Percentiles rank a stretch among this genome's conserved stretches.
Evolutionary conservation across 106 monocot genomes (phyloP).

Genomic region (Dendrobium officinale): DNA sequence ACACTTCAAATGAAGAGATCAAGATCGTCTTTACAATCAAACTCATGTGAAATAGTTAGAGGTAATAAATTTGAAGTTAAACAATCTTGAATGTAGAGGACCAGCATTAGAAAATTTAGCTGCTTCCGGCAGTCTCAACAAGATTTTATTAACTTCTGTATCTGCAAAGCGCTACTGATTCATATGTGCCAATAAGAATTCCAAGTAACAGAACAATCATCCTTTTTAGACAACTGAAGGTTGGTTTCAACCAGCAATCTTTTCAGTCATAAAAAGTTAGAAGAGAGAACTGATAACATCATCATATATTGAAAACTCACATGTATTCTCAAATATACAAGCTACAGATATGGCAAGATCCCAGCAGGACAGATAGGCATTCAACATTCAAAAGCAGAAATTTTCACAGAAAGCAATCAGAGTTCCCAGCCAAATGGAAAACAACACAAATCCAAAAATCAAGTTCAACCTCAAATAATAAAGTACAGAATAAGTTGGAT

Average conservation of each 20-base stretch:
- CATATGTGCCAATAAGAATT: slow-evolving; percentile 12
- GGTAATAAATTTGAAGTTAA: slow-evolving; percentile 8
- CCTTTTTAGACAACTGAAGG: slow-evolving; percentile 4
- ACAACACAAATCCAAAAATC: slow-evolving; percentile 1
- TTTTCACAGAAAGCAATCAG: not conserved
- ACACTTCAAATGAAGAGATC: slow-evolving; percentile 3
- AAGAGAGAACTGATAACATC: slow-evolving; percentile 6
- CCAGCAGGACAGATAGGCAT: slow-evolving; percentile 12
- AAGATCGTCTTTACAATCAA: slow-evolving; percentile 8
- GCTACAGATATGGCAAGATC: not conserved
- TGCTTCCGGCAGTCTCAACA: not conserved
- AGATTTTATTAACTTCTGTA: not conserved
- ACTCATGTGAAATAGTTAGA: slow-evolving; percentile 5
- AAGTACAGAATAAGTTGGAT: not conserved
- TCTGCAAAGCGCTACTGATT: slow-evolving; percentile 9
- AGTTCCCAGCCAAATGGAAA: slow-evolving; percentile 6
- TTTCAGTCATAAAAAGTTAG: slow-evolving; percentile 2
- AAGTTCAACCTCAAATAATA: not conserved
- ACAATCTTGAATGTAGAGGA: not conserved
- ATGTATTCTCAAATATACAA: not conserved
- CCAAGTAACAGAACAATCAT: slow-evolving; percentile 1
- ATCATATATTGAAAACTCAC: not conserved
- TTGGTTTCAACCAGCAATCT: not conserved
- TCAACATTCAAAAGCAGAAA: slow-evolving; percentile 8
- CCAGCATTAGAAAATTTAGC: slow-evolving; percentile 8